Conservation (phyloP, 1,284 basidiomycete genomes). For the Apiotrichum veenhuisii region DNA sequence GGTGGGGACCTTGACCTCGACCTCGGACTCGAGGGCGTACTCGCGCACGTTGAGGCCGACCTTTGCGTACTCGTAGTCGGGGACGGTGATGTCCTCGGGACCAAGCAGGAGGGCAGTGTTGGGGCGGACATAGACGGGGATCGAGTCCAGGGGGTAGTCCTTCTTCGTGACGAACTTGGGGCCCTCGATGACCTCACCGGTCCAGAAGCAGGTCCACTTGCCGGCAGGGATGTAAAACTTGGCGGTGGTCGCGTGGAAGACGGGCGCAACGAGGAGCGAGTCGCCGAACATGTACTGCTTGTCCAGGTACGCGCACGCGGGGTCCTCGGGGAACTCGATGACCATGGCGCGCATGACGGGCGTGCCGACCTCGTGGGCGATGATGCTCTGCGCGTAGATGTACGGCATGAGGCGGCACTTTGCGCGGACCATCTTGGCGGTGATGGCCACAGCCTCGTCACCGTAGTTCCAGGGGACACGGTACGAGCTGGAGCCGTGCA, state of each 20-base stretch:
- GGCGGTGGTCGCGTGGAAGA: constrained; percentile 59
- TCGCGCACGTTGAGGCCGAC: constrained; percentile 55
- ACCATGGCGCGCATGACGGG: constrained; percentile 70
- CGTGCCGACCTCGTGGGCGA: constrained; percentile 59
- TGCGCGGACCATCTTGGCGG: constrained; percentile 63
- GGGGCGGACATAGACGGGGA: constrained; percentile 65
- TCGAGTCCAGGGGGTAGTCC: constrained; percentile 38
- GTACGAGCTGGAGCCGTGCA: constrained; percentile 68
- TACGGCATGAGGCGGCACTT: constrained; percentile 73
- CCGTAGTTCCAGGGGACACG: constrained; percentile 73
- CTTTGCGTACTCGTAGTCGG: constrained; percentile 62
- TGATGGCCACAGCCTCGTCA: constrained; percentile 63
- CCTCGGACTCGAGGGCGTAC: constrained; percentile 55
- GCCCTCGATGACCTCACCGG: constrained; percentile 25
- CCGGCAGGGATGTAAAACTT: constrained; percentile 68
- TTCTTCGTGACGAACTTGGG: constrained; percentile 34
- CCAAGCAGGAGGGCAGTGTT: constrained; percentile 60
- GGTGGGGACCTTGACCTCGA: constrained; percentile 51
- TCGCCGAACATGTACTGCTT: constrained; percentile 65
- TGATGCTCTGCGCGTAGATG: constrained; percentile 62
- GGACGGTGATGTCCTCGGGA: constrained; percentile 56
- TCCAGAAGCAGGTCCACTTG: constrained; percentile 59
- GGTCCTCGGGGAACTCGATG: constrained; percentile 65
- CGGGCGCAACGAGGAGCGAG: constrained; percentile 67
- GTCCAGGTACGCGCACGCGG: constrained; percentile 63